Percentiles rank a stretch among this genome's conserved stretches.
These are phyloP conservation scores for Sugiyamaella chiloensis DNA, from an alignment of 805 yeast species.

Conservation along the genomic window DNA sequence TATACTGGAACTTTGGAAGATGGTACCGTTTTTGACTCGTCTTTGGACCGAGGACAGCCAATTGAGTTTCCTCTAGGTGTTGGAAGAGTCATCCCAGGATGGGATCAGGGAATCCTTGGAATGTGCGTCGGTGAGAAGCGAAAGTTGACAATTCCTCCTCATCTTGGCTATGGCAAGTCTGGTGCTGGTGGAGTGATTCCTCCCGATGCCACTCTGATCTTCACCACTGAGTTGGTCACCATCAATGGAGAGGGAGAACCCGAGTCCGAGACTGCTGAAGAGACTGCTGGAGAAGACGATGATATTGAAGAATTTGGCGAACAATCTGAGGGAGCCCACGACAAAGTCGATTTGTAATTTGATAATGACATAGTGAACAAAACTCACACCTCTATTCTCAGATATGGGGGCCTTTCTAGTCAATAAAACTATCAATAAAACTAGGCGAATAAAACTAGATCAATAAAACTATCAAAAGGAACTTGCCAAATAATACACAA, in stretches of 20 bases:
- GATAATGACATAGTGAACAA: no score
- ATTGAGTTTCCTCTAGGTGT: slow-evolving; percentile 68
- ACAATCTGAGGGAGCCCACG: slow-evolving; percentile 5
- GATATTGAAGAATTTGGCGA: no score
- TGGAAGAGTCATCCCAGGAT: slow-evolving; percentile 81
- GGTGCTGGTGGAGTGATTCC: slow-evolving; percentile 82
- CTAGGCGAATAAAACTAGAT: no score
- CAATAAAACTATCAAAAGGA: no score
- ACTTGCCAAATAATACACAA: no score
- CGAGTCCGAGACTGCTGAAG: not conserved
- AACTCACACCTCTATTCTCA: no score
- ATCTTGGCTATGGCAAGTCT: slow-evolving; percentile 65
- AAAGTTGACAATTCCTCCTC: slow-evolving; percentile 73
- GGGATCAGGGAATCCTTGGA: slow-evolving; percentile 81
- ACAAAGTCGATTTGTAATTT: slow-evolving; percentile 1
- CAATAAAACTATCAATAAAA: no score
- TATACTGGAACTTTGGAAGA: slow-evolving; percentile 69
- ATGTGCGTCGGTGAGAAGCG: slow-evolving; percentile 91
- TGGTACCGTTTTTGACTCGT: slow-evolving; percentile 74
- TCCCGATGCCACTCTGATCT: slow-evolving; percentile 67
- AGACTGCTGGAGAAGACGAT: slow-evolving; percentile 1
- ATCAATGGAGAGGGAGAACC: slow-evolving; percentile 39
- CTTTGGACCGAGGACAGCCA: slow-evolving; percentile 62
- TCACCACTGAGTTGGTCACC: slow-evolving; percentile 61
- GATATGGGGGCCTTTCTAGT: no score